phyloP scores from a whole-genome alignment of 2,329 filamentous ascomycete genomes.

The Pseudogymnoascus sp. region DNA sequence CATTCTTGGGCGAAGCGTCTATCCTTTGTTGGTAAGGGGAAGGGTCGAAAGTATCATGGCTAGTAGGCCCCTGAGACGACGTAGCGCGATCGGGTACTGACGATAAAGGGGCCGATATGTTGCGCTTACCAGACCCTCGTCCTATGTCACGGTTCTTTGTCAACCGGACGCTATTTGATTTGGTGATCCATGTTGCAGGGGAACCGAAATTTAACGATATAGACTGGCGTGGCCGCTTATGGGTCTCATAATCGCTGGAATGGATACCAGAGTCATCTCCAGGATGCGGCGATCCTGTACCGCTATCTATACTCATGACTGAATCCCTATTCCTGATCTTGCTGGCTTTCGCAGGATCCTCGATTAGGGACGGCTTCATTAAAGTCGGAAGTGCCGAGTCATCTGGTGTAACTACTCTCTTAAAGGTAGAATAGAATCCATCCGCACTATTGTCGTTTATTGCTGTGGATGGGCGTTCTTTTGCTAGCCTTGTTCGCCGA shows the following conservation, averaged over 20 bases:
- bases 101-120: slow-evolving; percentile 44
- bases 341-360: neutral
- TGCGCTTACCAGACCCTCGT: slow-evolving; percentile 37
- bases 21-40: slow-evolving; percentile 18
- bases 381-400: slow-evolving; percentile 23
- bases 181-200: slow-evolving; percentile 47
- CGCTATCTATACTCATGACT: neutral
- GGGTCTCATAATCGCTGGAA: slow-evolving; percentile 30
- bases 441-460: slow-evolving; percentile 20
- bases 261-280: slow-evolving; percentile 14
- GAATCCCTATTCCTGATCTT: slow-evolving; percentile 1
- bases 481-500: slow-evolving; percentile 24
- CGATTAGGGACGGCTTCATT: slow-evolving; percentile 25
- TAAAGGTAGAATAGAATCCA: slow-evolving; percentile 22
- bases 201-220: slow-evolving; percentile 53
- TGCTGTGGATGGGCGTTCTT: slow-evolving; percentile 22
- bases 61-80: slow-evolving; percentile 19
- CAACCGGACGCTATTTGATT: slow-evolving; percentile 46
- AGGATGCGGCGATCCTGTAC: slow-evolving; percentile 8
- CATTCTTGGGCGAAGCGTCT: slow-evolving; percentile 19
- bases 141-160: slow-evolving; percentile 41
- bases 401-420: slow-evolving; percentile 22
- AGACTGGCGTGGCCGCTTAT: slow-evolving; percentile 42
- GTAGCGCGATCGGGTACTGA: slow-evolving; percentile 22
- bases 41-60: slow-evolving; percentile 20